Conservation (phyloP, 2,329 filamentous ascomycete genomes). For the Knufia fluminis region DNA sequence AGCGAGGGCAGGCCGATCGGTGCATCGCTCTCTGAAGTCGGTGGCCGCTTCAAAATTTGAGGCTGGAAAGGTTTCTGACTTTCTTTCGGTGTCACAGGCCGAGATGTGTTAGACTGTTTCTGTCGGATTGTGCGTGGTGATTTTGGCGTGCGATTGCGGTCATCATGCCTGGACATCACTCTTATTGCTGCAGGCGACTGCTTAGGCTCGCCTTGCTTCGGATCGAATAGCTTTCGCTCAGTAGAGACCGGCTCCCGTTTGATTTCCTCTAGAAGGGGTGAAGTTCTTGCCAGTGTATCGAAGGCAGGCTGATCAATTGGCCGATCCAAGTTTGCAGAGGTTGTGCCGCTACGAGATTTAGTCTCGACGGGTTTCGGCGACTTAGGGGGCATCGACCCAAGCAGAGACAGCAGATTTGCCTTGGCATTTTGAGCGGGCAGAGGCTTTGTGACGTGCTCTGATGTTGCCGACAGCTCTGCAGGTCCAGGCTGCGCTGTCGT, state of each 20-base stretch:
- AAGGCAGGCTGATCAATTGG: constrained; percentile 34
- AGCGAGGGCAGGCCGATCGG: background rate
- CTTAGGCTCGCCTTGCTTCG: constrained; percentile 20
- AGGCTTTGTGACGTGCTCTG: constrained; percentile 16
- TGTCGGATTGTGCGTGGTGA: constrained; percentile 23
- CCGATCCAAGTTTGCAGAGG: constrained; percentile 33
- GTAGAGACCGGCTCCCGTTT: constrained; percentile 16
- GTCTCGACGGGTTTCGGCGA: constrained; percentile 16
- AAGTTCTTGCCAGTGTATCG: constrained; percentile 23
- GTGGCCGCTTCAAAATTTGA: constrained; percentile 45
- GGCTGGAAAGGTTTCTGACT: constrained; percentile 41
- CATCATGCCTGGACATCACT: constrained; percentile 22
- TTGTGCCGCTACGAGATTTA: constrained; percentile 20
- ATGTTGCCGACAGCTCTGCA: constrained; percentile 38
- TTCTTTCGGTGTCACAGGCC: constrained; percentile 7
- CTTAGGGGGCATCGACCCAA: constrained; percentile 12
- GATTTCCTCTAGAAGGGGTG: constrained; percentile 13
- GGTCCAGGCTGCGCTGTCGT: constrained; percentile 25
- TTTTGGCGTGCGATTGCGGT: constrained; percentile 17
- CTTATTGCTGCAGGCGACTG: constrained; percentile 20
- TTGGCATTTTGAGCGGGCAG: constrained; percentile 7
- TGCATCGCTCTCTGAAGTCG: constrained; percentile 25
- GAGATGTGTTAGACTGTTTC: constrained; percentile 3
- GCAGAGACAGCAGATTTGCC: constrained; percentile 14
- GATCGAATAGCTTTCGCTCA: constrained; percentile 19